Percentiles rank a stretch among this genome's conserved stretches.
phyloP scores from a whole-genome alignment of 2,329 filamentous ascomycete genomes.

The Colletotrichum musicola region DNA sequence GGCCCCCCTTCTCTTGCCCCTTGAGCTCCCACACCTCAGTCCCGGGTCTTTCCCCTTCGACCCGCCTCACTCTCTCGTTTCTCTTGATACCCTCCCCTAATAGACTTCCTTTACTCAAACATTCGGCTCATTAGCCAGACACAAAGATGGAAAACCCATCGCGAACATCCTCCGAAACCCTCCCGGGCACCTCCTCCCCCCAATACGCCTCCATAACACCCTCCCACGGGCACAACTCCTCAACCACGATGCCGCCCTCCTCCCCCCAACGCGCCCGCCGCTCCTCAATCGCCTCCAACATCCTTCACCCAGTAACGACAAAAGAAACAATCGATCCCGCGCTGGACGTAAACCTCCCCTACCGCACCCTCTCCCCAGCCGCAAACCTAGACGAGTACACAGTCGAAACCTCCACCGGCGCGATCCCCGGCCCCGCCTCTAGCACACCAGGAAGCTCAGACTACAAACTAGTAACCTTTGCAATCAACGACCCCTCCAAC shows the following conservation, averaged over 20 bases:
- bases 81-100: not conserved
- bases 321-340: slow-evolving; percentile 55
- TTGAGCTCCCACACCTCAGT: not conserved
- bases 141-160: slow-evolving; percentile 27
- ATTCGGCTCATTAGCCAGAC: not conserved
- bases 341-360: slow-evolving; percentile 70
- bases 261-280: slow-evolving; percentile 19
- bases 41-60: slow-evolving; percentile 3
- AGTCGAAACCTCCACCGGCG: slow-evolving; percentile 70
- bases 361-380: slow-evolving; percentile 70
- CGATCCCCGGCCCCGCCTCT: slow-evolving; percentile 63
- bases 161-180: slow-evolving; percentile 25
- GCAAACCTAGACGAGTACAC: slow-evolving; percentile 78
- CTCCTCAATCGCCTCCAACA: slow-evolving; percentile 42
- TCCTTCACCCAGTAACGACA: slow-evolving; percentile 39
- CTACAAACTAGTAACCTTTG: slow-evolving; percentile 74
- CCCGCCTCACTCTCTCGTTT: not conserved
- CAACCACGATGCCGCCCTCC: not conserved
- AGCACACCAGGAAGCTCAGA: slow-evolving; percentile 40
- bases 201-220: slow-evolving; percentile 25
- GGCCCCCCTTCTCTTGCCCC: not conserved
- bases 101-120: not conserved
- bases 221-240: not conserved
- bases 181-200: slow-evolving; percentile 24
- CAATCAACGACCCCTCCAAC: slow-evolving; percentile 78